phyloP scores from a whole-genome alignment of 108 stramenopile species.

The Fistulifera solaris region DNA sequence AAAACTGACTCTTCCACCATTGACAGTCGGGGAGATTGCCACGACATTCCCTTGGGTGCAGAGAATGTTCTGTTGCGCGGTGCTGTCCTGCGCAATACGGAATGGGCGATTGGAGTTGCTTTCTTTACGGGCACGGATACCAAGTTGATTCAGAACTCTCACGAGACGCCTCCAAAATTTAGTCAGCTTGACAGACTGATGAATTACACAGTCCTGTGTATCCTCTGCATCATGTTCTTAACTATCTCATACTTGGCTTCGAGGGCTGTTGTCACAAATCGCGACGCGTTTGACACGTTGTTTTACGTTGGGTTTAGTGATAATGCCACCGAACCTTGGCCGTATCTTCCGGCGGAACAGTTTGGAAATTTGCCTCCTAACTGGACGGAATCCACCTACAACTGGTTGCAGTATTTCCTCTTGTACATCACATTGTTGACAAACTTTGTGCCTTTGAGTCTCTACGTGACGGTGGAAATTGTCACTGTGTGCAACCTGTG shows the following conservation, averaged over 20 bases:
- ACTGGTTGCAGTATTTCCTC: slow-evolving; percentile 67
- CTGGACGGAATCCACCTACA: slow-evolving; percentile 37
- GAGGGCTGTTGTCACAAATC: slow-evolving; percentile 21
- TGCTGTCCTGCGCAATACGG: slow-evolving; percentile 90
- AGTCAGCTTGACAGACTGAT: slow-evolving; percentile 80
- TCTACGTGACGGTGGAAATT: slow-evolving; percentile 85
- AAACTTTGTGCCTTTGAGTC: slow-evolving; percentile 86
- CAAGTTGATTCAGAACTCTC: slow-evolving; percentile 86
- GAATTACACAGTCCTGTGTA: slow-evolving; percentile 67
- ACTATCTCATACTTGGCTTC: slow-evolving; percentile 41
- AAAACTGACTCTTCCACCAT: slow-evolving; percentile 56
- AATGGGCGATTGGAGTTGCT: slow-evolving; percentile 91
- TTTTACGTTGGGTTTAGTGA: slow-evolving; percentile 54
- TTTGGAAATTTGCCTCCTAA: slow-evolving; percentile 26
- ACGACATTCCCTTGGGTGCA: slow-evolving; percentile 68
- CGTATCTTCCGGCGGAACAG: slow-evolving; percentile 39
- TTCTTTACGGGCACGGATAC: slow-evolving; percentile 95
- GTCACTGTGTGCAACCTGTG: slow-evolving; percentile 58
- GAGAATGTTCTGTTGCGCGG: slow-evolving; percentile 90
- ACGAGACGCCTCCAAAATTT: slow-evolving; percentile 88
- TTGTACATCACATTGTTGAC: slow-evolving; percentile 72
- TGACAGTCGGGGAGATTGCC: slow-evolving; percentile 23
- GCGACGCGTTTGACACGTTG: slow-evolving; percentile 34
- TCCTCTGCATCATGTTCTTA: slow-evolving; percentile 74
- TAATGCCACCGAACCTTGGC: slow-evolving; percentile 53